These are phyloP conservation scores for Selenicereus undatus DNA, from an alignment of 148 eudicot species.

Conservation along the genomic window DNA sequence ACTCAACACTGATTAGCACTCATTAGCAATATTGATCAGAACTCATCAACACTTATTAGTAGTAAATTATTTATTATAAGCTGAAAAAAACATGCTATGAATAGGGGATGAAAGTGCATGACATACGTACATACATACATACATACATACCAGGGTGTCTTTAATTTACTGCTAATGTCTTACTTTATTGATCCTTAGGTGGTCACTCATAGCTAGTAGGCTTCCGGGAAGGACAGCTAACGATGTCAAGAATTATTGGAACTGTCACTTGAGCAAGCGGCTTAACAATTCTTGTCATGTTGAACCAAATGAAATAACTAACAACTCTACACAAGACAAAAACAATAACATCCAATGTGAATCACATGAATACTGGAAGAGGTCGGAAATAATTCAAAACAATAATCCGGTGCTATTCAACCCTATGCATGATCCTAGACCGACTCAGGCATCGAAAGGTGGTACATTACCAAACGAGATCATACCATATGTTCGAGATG, in stretches of 20 bases:
- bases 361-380: not conserved
- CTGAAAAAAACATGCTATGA: too few relatives aligned
- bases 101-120: too few relatives aligned
- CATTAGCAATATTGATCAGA: too few relatives aligned
- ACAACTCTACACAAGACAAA: not conserved
- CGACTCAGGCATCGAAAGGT: not conserved
- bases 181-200: slow-evolving; percentile 9
- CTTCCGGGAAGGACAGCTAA: slow-evolving; percentile 32
- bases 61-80: too few relatives aligned
- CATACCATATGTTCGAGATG: not conserved
- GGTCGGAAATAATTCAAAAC: not conserved
- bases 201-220: slow-evolving; percentile 28
- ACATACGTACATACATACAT: too few relatives aligned
- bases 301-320: not conserved
- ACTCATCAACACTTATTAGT: too few relatives aligned
- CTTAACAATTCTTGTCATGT: slow-evolving; percentile 1
- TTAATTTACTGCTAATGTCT: too few relatives aligned
- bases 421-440: not conserved
- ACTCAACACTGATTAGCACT: too few relatives aligned
- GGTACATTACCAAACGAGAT: not conserved
- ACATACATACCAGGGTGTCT: too few relatives aligned
- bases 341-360: slow-evolving; percentile 2
- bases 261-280: slow-evolving; percentile 27
- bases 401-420: not conserved
- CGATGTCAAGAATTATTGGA: slow-evolving; percentile 30